These are phyloP conservation scores for Amyloporia xantha DNA, from an alignment of 768 basidiomycete genomes.

Conservation along the genomic window DNA sequence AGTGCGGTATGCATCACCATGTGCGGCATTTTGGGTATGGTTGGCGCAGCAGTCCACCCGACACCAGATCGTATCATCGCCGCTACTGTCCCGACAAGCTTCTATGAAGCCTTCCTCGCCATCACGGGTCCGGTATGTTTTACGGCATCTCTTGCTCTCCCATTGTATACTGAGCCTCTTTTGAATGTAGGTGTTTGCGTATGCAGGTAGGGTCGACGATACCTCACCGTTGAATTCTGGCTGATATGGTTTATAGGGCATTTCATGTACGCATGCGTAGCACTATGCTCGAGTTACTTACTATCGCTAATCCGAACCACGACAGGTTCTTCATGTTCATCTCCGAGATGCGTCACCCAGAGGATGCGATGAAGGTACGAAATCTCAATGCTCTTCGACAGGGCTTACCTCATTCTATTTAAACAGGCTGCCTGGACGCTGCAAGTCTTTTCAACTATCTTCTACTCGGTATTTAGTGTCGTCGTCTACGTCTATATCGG, in stretches of 20 bases:
- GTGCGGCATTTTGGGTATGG: constrained; percentile 45
- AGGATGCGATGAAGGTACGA: constrained; percentile 49
- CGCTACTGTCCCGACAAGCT: constrained; percentile 32
- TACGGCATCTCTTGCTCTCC: neutral
- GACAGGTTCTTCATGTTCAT: constrained; percentile 51
- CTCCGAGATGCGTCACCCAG: constrained; percentile 45
- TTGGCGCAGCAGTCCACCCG: constrained; percentile 42
- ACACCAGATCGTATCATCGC: constrained; percentile 33
- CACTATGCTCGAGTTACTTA: neutral
- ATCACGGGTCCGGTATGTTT: constrained; percentile 44
- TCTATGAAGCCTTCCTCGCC: constrained; percentile 44
- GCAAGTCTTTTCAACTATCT: constrained; percentile 45
- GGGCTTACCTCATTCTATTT: neutral
- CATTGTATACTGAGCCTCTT: neutral
- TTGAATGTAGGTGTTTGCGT: constrained; percentile 39
- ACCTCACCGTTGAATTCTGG: neutral
- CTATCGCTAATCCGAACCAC: neutral
- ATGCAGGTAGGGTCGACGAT: constrained; percentile 32
- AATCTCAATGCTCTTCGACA: neutral
- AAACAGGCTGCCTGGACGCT: constrained; percentile 45
- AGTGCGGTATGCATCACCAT: constrained; percentile 37
- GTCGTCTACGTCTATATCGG: constrained; percentile 41
- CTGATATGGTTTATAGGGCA: constrained; percentile 30
- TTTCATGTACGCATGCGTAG: constrained; percentile 37
- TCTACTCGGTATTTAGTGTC: constrained; percentile 40